Evolutionary conservation across 140 eudicot species (phyloP), one percentile per base, ranked within the genome.

Genomic region (Ambrosia hybrid): DNA sequence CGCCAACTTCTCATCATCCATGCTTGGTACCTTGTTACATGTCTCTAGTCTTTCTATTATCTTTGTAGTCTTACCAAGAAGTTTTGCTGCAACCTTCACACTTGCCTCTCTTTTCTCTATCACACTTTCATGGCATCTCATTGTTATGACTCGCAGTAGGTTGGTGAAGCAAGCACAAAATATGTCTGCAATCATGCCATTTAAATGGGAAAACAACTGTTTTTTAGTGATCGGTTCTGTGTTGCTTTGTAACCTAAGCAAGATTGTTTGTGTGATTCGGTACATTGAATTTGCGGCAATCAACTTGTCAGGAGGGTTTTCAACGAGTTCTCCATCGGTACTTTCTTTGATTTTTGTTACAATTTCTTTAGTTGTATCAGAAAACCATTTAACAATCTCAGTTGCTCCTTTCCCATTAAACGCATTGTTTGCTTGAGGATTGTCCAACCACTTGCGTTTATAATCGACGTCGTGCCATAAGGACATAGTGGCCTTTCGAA

Each of bases 251-350:
- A 7, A 43, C 3, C 48, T 43, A 6, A 43, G 48, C 48, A 43
- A 43, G 48, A 43, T 43, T 43, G 46, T 41, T 41, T 41, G 48
- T 7, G 48, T 43, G 48, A 43, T 43, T 43, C 48, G 38, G 8
- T 77, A 58, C 76, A 69, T 70, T 15, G 80, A 76, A 33, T 45
- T 76, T 2, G 75, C 75, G 34, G 15, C 80, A 57, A 67, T 46
- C 36, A 59, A 14, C 16, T 58, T 11, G 0, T 6, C 13, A 34
- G 51, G 48, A 34, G 9, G 3, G 30, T 12, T 30, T 21, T 49
- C 67, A 8, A 2, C 2, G 1, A 9, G 6, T 64, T 68, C 51
- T 11, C 33, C 57, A 4, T 66, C 34, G 43, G 26, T 9, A 14
- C 53, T 67, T 14, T n/a, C 16, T 0, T 10, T 8, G 51, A 51